Evolutionary conservation across 2,329 filamentous ascomycete genomes (phyloP).

Genomic region (Talaromyces atroroseus): DNA sequence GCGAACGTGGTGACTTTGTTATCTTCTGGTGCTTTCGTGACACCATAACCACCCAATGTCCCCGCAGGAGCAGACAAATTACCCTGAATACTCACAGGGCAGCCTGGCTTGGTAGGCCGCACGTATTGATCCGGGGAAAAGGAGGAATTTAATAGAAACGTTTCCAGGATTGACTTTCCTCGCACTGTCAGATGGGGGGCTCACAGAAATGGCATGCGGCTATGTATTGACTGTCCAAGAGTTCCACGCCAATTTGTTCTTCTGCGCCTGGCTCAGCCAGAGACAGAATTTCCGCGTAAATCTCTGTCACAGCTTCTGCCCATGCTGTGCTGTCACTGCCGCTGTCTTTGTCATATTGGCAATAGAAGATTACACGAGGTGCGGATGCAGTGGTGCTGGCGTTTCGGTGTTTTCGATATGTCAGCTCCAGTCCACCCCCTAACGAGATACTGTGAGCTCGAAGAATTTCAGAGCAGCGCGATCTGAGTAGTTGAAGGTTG

Average conservation of each 20-base stretch:
- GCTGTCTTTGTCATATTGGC: background rate
- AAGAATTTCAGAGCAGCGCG: too few relatives aligned
- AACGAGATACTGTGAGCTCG: too few relatives aligned
- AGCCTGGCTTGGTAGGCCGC: background rate
- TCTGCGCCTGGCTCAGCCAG: background rate
- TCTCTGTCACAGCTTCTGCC: background rate
- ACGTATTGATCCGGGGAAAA: background rate
- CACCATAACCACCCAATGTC: slow-evolving; percentile 5
- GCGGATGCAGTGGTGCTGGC: too few relatives aligned
- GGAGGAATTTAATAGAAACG: too few relatives aligned
- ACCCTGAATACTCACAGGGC: background rate
- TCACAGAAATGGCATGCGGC: too few relatives aligned
- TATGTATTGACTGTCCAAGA: background rate
- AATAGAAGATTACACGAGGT: background rate
- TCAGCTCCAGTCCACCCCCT: too few relatives aligned
- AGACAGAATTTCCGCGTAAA: background rate
- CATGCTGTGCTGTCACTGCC: background rate
- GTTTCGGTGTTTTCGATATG: too few relatives aligned
- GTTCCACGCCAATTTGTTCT: background rate
- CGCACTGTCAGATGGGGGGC: too few relatives aligned
- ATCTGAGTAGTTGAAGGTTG: too few relatives aligned
- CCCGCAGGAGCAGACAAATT: background rate
- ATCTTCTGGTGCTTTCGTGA: background rate
- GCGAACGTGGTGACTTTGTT: background rate
- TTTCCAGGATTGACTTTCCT: too few relatives aligned